A percentile compares a stretch with the other conserved stretches of the same genome.
These are phyloP conservation scores for Ormosia emarginata DNA, from an alignment of 306 rosid species.

Conservation along the genomic window DNA sequence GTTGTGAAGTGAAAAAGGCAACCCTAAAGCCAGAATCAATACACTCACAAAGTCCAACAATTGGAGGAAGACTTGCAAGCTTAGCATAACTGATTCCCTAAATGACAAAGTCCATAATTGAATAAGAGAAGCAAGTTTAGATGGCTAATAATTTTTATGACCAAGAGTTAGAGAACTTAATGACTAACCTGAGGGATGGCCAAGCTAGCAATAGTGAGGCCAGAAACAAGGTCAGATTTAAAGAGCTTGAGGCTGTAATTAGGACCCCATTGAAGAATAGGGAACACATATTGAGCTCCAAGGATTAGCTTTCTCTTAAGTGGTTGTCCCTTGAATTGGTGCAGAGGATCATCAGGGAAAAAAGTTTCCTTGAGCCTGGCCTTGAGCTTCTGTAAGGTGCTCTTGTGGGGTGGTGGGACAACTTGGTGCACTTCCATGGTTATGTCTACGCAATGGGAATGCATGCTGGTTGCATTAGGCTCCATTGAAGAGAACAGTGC, in stretches of 20 bases:
- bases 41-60: slow-evolving; percentile 91
- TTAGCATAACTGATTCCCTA: slow-evolving; percentile 97
- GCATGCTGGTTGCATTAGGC: slow-evolving; percentile 8
- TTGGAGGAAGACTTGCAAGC: slow-evolving; percentile 90
- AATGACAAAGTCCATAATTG: neutral
- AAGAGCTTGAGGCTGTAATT: slow-evolving; percentile 60
- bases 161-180: neutral
- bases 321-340: slow-evolving; percentile 83
- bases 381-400: slow-evolving; percentile 49
- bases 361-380: slow-evolving; percentile 71
- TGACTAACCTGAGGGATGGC: slow-evolving; percentile 87
- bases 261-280: slow-evolving; percentile 90
- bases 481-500: slow-evolving; percentile 18
- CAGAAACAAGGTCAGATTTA: slow-evolving; percentile 86
- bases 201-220: slow-evolving; percentile 95
- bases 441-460: slow-evolving; percentile 51
- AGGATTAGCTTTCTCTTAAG: slow-evolving; percentile 44
- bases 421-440: slow-evolving; percentile 67
- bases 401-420: slow-evolving; percentile 64
- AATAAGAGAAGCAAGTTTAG: neutral
- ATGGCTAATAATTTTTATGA: neutral
- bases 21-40: neutral
- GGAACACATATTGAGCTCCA: slow-evolving; percentile 79
- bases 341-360: slow-evolving; percentile 92
- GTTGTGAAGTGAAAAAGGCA: neutral